Evolutionary conservation across 495 filamentous ascomycete genomes (phyloP), one percentile per base, ranked within the genome.

Genomic region (Neurospora hispaniola): DNA sequence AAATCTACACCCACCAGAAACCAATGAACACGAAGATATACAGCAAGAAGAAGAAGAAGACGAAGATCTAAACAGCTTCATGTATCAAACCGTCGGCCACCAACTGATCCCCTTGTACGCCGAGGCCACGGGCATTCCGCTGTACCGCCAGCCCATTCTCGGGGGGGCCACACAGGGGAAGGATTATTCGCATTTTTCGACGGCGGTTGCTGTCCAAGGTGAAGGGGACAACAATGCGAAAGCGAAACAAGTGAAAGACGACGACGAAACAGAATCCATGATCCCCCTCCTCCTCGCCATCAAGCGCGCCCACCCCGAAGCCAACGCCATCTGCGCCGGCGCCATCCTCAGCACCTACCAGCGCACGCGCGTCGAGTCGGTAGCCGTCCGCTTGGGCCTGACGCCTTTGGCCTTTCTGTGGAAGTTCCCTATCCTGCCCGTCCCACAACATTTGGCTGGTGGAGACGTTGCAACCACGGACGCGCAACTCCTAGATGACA

Each of bases 81-180:
- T 99, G 96, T 99, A 98, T 86, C 96, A 99, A 84, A 98, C 96
- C 2, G 92, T 96, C 70, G 96, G 96, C 46, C 94, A 98, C 82
- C 85, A 85, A 70, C 82, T 98, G 23, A 91, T 98, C 69, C 96
- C 95, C 7, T 87, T 97, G 23, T 98, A 97, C 80, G 88, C 90
- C 73, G 76, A 86, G 41, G 93, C 92, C 3, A 89, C 97, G 4
- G 86, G 84, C 2, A 82, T 97, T 41, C 94, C 94, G 11, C 85
- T 97, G 2, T 97, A 94, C 79, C 89, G 94, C 16, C 87, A 86
- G 69, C 82, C 86, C 27, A 98, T 98, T 78, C 76, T 75, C 4
- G 94, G 93, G 46, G 81, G 79, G 3, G 91, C 92, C 1, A 84
- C 91, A 27, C 88, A 94, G 76, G 83, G 84, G n/a, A 87, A 88